A percentile compares a stretch with the other conserved stretches of the same genome.
Evolutionary conservation across 2,329 filamentous ascomycete genomes (phyloP).

Genomic region (Penicillium sp.): DNA sequence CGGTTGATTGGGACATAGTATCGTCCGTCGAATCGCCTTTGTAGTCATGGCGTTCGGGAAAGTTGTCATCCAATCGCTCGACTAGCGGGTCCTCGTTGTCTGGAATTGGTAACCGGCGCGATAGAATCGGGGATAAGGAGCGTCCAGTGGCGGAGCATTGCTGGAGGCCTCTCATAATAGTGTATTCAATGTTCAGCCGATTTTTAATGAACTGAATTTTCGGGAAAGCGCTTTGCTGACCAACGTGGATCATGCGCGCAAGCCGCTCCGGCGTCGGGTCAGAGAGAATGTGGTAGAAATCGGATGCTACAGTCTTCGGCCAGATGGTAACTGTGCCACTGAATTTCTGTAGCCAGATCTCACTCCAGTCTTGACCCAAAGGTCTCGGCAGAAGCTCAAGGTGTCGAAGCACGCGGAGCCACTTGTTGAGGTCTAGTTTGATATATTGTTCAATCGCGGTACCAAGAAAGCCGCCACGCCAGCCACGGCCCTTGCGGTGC

Average conservation of each 20-base stretch:
- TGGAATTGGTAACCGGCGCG: constrained; percentile 25
- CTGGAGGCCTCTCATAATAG: constrained; percentile 58
- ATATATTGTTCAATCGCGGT: constrained; percentile 91
- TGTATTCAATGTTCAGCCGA: constrained; percentile 75
- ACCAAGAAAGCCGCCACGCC: constrained; percentile 93
- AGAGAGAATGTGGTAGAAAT: constrained; percentile 82
- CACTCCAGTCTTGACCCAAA: constrained; percentile 92
- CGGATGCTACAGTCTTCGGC: constrained; percentile 75
- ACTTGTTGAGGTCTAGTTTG: constrained; percentile 95
- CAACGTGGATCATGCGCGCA: constrained; percentile 84
- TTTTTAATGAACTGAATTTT: constrained; percentile 91
- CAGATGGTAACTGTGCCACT: constrained; percentile 94
- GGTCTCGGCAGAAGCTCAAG: constrained; percentile 88
- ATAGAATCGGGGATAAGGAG: constrained; percentile 29
- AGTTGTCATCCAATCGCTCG: constrained; percentile 28
- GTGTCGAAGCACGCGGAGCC: constrained; percentile 91
- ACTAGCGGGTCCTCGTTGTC: constrained; percentile 22
- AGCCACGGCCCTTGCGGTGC: constrained; percentile 87
- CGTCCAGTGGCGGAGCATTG: constrained; percentile 28
- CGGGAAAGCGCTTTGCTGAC: constrained; percentile 84
- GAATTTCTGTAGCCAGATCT: constrained; percentile 94
- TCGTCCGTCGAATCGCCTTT: constrained; percentile 18
- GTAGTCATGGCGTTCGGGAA: constrained; percentile 27
- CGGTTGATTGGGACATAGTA: constrained; percentile 20
- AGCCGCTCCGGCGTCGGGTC: constrained; percentile 76